Evolutionary conservation across 2,329 filamentous ascomycete genomes (phyloP).

Genomic region (Aspergillus carbonarius): DNA sequence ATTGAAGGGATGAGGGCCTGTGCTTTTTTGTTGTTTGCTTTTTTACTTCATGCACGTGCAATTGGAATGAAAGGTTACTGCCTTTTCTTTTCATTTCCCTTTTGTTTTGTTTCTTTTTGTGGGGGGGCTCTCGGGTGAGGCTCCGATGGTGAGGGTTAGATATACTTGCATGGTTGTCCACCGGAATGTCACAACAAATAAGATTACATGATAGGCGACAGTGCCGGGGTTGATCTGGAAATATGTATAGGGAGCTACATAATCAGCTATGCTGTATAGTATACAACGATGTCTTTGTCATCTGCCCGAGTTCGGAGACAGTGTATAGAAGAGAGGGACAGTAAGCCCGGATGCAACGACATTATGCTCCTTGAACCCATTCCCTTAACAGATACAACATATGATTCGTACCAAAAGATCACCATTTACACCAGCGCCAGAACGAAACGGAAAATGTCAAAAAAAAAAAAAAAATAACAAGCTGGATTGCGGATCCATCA

Average conservation of each 20-base stretch:
- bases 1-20: not conserved
- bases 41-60: not conserved
- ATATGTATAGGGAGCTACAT: not conserved
- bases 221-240: no score
- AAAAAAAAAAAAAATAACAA: no score
- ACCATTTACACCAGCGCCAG: conserved; percentile 29
- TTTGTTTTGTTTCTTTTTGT: no score
- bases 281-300: not conserved
- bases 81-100: no score
- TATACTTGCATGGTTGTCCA: no score
- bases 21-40: not conserved
- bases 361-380: not conserved
- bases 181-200: no score
- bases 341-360: not conserved
- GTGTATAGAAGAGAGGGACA: not conserved
- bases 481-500: no score
- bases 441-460: conserved; percentile 3
- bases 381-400: not conserved
- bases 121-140: no score
- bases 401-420: conserved; percentile 7
- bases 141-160: no score
- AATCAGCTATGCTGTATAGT: not conserved
- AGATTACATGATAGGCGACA: no score
- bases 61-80: not conserved
- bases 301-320: not conserved